Evolutionary conservation across 2,329 filamentous ascomycete species (phyloP).

Genomic region (Geosmithia morbida): DNA sequence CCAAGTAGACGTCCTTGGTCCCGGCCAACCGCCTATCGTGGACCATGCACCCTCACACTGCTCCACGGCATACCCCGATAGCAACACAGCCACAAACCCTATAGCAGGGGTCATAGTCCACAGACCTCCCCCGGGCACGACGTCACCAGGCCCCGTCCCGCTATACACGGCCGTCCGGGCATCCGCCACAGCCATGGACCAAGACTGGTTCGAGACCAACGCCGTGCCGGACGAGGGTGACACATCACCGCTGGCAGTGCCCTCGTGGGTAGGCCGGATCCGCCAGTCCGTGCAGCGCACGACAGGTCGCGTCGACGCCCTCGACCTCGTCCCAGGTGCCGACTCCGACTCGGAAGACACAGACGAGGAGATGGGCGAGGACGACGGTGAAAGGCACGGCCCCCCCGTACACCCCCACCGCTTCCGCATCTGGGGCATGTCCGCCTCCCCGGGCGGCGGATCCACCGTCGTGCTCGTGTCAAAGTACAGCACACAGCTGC

Average conservation of each 20-base stretch:
- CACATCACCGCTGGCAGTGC: conserved; percentile 6
- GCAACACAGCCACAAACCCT: conserved; percentile 22
- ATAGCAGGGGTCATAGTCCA: conserved; percentile 35
- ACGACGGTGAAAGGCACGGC: conserved; percentile 11
- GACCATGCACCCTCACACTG: conserved; percentile 29
- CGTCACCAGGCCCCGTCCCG: conserved; percentile 16
- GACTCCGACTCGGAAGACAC: conserved; percentile 13
- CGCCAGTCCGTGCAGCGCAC: conserved; percentile 25
- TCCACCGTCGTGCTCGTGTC: conserved; percentile 35
- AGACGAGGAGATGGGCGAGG: conserved; percentile 6
- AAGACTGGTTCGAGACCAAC: conserved; percentile 40
- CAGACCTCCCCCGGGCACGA: conserved; percentile 7
- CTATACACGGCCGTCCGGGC: conserved; percentile 37
- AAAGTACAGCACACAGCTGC: conserved; percentile 30
- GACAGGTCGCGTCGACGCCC: conserved; percentile 29
- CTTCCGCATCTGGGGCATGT: conserved; percentile 38
- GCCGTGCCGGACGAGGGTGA: conserved; percentile 10
- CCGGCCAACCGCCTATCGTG: conserved; percentile 7
- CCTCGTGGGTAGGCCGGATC: conserved; percentile 35
- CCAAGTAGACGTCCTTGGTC: conserved; percentile 26
- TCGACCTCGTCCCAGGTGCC: conserved; percentile 16
- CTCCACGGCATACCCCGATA: conserved; percentile 25
- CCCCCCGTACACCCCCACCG: conserved; percentile 31
- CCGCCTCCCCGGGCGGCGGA: conserved; percentile 34
- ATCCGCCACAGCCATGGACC: conserved; percentile 34